phyloP scores from a whole-genome alignment of 768 basidiomycete genomes.

The Epithele typhae region DNA sequence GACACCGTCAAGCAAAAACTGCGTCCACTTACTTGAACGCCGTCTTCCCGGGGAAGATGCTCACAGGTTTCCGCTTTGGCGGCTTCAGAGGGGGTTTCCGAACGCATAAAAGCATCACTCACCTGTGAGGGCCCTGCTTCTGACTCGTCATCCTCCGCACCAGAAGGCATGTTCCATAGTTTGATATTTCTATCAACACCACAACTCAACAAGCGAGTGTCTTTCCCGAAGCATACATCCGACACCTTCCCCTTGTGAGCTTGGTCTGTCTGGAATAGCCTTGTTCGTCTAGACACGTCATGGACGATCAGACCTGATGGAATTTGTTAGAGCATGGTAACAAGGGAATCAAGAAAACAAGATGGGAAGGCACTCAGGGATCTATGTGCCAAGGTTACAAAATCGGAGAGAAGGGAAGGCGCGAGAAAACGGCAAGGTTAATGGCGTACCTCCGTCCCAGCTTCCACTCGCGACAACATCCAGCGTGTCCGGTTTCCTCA shows the following conservation, averaged over 20 bases:
- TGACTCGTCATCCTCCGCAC: conserved; percentile 19
- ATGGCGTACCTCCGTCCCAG: conserved; percentile 86
- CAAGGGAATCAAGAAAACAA: no score
- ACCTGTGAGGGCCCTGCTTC: conserved; percentile 39
- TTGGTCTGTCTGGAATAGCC: conserved; percentile 51
- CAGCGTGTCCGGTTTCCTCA: conserved; percentile 67
- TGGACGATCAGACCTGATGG: conserved; percentile 83
- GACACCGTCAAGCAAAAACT: no score
- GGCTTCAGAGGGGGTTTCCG: conserved; percentile 3
- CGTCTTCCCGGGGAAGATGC: conserved; percentile 78
- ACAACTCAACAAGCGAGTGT: conserved; percentile 65
- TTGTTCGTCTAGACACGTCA: conserved; percentile 58
- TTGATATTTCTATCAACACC: conserved; percentile 82
- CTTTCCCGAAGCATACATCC: conserved; percentile 70
- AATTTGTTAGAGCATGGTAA: no score
- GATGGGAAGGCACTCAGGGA: no score
- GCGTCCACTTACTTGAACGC: conserved; percentile 80
- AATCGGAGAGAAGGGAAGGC: neutral
- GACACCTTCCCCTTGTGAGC: conserved; percentile 87
- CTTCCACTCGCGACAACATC: conserved; percentile 85
- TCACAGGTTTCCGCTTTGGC: conserved; percentile 50
- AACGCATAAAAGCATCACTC: neutral
- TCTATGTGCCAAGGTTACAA: no score
- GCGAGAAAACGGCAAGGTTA: neutral
- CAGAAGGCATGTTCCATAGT: conserved; percentile 68